These are phyloP conservation scores for Sporothrix sp. DNA, from an alignment of 2,329 filamentous ascomycete genomes.

Conservation along the genomic window DNA sequence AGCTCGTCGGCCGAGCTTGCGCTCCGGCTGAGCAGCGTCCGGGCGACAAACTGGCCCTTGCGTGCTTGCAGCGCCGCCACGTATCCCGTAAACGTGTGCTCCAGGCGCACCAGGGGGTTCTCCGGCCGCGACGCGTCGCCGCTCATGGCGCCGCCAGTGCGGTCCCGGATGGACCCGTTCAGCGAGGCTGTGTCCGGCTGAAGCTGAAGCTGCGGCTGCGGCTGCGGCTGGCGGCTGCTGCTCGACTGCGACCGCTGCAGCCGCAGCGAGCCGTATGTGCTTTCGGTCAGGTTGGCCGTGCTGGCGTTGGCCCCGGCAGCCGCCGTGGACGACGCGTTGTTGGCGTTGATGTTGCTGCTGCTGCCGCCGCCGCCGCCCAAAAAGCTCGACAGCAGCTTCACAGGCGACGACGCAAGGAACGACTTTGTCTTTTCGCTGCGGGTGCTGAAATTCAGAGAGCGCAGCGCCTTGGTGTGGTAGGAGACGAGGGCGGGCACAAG, in stretches of 20 bases:
- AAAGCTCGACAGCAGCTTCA: conserved; percentile 80
- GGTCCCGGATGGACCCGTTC: conserved; percentile 44
- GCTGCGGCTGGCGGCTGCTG: conserved; percentile 22
- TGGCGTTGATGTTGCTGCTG: conserved; percentile 34
- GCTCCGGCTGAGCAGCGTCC: conserved; percentile 57
- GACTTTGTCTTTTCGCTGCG: conserved; percentile 56
- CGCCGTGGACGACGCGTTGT: neutral
- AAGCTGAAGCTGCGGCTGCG: conserved; percentile 4
- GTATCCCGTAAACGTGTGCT: conserved; percentile 79
- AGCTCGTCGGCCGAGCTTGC: conserved; percentile 59
- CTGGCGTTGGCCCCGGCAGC: conserved; percentile 1
- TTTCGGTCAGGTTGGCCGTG: conserved; percentile 25
- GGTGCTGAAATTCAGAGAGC: conserved; percentile 54
- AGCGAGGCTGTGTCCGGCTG: conserved; percentile 31
- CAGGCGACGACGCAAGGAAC: conserved; percentile 72
- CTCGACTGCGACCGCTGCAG: conserved; percentile 11
- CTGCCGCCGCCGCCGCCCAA: conserved; percentile 39
- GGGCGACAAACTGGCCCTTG: conserved; percentile 78
- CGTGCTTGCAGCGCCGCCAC: conserved; percentile 72
- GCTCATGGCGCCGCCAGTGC: conserved; percentile 31
- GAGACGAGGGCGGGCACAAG: conserved; percentile 61
- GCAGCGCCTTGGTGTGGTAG: conserved; percentile 68
- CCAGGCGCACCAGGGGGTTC: conserved; percentile 62
- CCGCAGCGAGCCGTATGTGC: conserved; percentile 17
- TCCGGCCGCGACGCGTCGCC: conserved; percentile 45